phyloP scores from a whole-genome alignment of 768 basidiomycete species.

The Grammothele lineata region DNA sequence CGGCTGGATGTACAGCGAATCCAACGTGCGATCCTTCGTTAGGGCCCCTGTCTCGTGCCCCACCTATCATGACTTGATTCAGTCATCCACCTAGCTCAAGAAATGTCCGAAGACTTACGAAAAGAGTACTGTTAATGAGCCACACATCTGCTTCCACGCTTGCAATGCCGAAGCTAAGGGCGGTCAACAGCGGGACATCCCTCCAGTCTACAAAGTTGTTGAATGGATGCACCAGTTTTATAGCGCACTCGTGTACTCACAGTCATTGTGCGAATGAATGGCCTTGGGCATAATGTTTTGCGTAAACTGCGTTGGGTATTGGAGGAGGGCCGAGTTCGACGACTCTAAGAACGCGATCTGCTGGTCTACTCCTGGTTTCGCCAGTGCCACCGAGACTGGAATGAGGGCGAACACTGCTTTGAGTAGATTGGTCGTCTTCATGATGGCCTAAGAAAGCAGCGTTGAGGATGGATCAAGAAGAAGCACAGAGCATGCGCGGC shows the following conservation, averaged over 20 bases:
- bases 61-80: constrained; percentile 26
- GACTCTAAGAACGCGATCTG: constrained; percentile 16
- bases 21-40: constrained; percentile 39
- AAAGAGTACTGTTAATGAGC: constrained; percentile 40
- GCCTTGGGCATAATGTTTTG: constrained; percentile 42
- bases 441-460: neutral
- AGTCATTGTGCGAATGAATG: constrained; percentile 56
- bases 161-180: constrained; percentile 43
- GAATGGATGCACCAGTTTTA: neutral
- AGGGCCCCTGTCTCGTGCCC: constrained; percentile 44
- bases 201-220: constrained; percentile 39
- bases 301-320: constrained; percentile 45
- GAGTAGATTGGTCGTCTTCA: neutral
- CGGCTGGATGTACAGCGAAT: constrained; percentile 45
- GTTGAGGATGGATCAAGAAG: neutral
- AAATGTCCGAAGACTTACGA: constrained; percentile 26
- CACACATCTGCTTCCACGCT: constrained; percentile 56
- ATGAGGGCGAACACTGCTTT: too few species aligned
- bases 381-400: too few species aligned
- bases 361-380: constrained; percentile 18
- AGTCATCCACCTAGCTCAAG: too few species aligned
- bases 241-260: constrained; percentile 24
- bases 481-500: neutral
- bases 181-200: constrained; percentile 45
- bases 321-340: constrained; percentile 35